Base-by-base conservation (phyloP, 225 moss, liverwort and hornwort species). In the Pseudisothecium myosuroides region DNA sequence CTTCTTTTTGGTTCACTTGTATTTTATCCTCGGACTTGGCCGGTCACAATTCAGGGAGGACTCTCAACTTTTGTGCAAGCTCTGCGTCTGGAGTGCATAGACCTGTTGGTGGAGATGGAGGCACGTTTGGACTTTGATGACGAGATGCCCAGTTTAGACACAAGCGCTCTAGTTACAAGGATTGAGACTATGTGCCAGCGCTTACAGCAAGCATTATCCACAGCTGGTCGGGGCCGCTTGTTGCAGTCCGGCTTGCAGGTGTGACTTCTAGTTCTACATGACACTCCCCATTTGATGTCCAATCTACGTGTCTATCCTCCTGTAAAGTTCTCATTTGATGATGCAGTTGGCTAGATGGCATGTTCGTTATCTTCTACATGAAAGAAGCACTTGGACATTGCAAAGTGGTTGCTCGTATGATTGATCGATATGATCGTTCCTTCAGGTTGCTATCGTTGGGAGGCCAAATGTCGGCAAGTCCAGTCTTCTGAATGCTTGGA, bases 401-500 rank as follows among this genome's bases (percentile, higher is more conserved):
- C 52, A 26, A 88, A 88, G 32, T 50, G 43, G 56, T 32, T 65
- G 28, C 79, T 78, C 55, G 14, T 52, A 60, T 81, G 67, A n/a
- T 86, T 29, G 80, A 64, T 59, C 55, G 47, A 73, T 61, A 41
- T 81, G 90, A 78, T 90, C 14, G 47, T 78, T 88, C 32, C 59
- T 88, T 45, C 94, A 98, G 96, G 93, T 98, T 85, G 97, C 98
- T 45, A 97, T 98, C 29, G 96, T 98, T 88, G 97, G 97, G 47
- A 96, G 97, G 84, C 98, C 97, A 91, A 98, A 98, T 79, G 97
- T 98, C 45, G 96, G 96, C 88, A 98, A 98, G 91, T 97, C 98
- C 7, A 97, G 97, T 90, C 94, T 98, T 58, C 85, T 97, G 85
- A 98, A 97, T 93, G 95, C 95, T 88, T 98, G 98, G 98, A 98